phyloP scores from a whole-genome alignment of 352 stramenopile genomes.

The Phytophthora macrochlamydospora region DNA sequence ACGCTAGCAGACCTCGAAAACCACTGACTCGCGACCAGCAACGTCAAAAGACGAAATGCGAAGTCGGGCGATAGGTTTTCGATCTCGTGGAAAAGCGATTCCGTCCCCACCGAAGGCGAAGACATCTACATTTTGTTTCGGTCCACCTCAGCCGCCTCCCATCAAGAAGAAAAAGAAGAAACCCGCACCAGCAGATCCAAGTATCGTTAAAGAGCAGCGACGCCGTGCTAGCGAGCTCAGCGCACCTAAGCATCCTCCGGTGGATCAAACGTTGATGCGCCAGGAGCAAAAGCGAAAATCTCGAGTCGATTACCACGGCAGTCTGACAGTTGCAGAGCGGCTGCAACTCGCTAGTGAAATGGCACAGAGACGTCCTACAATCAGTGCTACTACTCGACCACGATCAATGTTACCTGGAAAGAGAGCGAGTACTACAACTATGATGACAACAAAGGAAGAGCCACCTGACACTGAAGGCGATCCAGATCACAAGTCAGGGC shows the following conservation, averaged over 20 bases:
- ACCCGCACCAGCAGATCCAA: conserved; percentile 31
- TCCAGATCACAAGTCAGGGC: conserved; percentile 5
- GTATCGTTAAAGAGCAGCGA: conserved; percentile 54
- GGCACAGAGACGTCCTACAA: conserved; percentile 35
- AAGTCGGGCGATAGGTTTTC: conserved; percentile 61
- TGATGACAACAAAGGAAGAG: conserved; percentile 11
- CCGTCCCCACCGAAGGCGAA: conserved; percentile 59
- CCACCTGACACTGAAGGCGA: background rate
- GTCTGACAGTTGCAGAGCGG: conserved; percentile 72
- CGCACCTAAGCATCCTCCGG: conserved; percentile 61
- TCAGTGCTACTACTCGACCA: conserved; percentile 23
- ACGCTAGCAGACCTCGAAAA: conserved; percentile 35
- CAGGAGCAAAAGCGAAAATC: conserved; percentile 69
- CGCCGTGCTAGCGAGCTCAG: conserved; percentile 65
- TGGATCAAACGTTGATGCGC: conserved; percentile 62
- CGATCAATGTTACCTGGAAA: conserved; percentile 28
- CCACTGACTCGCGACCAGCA: conserved; percentile 60
- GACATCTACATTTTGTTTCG: conserved; percentile 58
- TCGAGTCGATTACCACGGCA: conserved; percentile 56
- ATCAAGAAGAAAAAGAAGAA: conserved; percentile 47
- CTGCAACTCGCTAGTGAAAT: conserved; percentile 63
- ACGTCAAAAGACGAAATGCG: conserved; percentile 71
- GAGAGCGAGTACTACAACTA: conserved; percentile 12
- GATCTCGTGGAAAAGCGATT: conserved; percentile 63
- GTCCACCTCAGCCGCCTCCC: conserved; percentile 38